Evolutionary conservation across 2,329 filamentous ascomycete species (phyloP), one percentile per base, ranked within the genome.

Genomic region (Venturia aucupariae): DNA sequence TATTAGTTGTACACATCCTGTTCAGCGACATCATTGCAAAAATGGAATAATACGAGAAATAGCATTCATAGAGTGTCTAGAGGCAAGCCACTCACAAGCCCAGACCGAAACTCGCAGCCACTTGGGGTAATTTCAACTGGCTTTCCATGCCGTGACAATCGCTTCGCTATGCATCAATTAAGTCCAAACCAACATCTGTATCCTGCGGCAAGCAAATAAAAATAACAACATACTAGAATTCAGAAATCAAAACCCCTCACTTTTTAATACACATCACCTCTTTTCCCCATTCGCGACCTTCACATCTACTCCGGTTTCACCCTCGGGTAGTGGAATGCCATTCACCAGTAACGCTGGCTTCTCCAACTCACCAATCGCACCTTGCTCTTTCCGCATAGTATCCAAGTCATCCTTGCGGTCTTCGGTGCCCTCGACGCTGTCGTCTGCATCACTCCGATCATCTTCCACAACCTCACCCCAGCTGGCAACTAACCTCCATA

Each of bases 381-480:
- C 22, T 19, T 68, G 54, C 38, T 60, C 62, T 39, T 64, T 46
- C 41, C 62, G 19, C 54, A 61, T 72, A 70, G 62, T 71, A 69
- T 70, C 72, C 65, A 65, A 46, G 10, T 63, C 60, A 2, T 63
- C 39, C 22, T 41, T 27, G 11, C 51, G 27, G 10, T 66, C 70
- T 70, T 68, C 74, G 19, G 66, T 70, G 69, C 69, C 74, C 32
- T 86, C 84, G 7, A 79, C 74, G 11, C 85, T 84, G 39, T 86
- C 85, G 59, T 88, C 87, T 69, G 88, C 85, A 24, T 90, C 88
- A 66, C 87, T 90, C 67, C 89, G 82, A 67, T 91, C 89, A 71
- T 92, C 90, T 61, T 86, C 83, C 41, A 82, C 82, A 24, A 81
- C 79, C 62, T 83, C 82, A 70, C 66, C 67, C 65, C 64, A 66